phyloP scores from a whole-genome alignment of 2,329 filamentous ascomycete genomes.

The Cordyceps pruinosa region DNA sequence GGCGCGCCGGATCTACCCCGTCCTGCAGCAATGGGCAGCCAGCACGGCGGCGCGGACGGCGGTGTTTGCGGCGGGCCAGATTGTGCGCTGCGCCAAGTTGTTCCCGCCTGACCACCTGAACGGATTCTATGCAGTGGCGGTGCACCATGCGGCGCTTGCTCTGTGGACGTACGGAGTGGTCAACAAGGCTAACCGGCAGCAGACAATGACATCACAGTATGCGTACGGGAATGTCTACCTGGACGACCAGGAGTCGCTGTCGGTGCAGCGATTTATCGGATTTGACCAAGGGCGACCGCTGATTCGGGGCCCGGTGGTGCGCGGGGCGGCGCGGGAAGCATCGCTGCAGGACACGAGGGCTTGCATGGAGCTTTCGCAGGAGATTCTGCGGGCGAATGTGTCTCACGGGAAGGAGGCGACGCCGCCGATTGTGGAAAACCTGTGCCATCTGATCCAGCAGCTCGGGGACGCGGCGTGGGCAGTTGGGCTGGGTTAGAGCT shows the following conservation, averaged over 20 bases:
- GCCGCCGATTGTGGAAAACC: constrained; percentile 60
- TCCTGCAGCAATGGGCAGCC: constrained; percentile 52
- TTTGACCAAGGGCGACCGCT: constrained; percentile 48
- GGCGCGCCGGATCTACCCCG: constrained; percentile 51
- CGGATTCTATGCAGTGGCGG: constrained; percentile 60
- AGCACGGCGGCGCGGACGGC: constrained; percentile 50
- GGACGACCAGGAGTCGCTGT: constrained; percentile 47
- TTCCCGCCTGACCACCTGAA: constrained; percentile 49
- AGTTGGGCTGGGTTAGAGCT: constrained; percentile 23
- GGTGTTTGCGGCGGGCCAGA: constrained; percentile 62
- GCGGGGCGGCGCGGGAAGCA: constrained; percentile 27
- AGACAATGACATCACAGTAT: constrained; percentile 27
- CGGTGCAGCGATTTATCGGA: constrained; percentile 49
- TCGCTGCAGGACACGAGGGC: constrained; percentile 48
- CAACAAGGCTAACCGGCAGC: constrained; percentile 32
- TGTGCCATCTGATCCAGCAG: constrained; percentile 57
- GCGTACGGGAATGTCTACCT: constrained; percentile 40
- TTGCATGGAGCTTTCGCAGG: constrained; percentile 52
- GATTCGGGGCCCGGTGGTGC: constrained; percentile 32
- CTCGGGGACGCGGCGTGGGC: constrained; percentile 45
- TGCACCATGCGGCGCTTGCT: constrained; percentile 61
- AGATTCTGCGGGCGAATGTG: constrained; percentile 50
- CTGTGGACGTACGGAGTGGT: constrained; percentile 65
- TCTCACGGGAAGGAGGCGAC: constrained; percentile 33
- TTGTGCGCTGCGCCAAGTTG: constrained; percentile 51